phyloP scores from a whole-genome alignment of 2,329 filamentous ascomycete genomes.

The Biscogniauxia sp. region DNA sequence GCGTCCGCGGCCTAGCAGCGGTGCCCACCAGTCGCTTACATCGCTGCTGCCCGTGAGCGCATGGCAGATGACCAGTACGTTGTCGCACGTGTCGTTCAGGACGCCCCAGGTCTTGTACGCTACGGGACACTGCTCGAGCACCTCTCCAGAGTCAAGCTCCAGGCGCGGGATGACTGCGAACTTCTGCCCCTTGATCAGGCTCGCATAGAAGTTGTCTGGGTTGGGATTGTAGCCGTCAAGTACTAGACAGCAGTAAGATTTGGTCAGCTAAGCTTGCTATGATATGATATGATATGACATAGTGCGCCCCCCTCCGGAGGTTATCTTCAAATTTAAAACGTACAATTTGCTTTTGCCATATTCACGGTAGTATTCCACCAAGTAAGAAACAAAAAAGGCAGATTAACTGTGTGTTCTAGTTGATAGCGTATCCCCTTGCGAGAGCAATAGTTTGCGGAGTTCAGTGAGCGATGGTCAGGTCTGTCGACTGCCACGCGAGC shows the following conservation, averaged over 20 bases:
- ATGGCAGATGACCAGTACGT: conserved; percentile 45
- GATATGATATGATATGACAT: not conserved
- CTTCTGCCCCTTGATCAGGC: conserved; percentile 27
- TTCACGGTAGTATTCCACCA: not conserved
- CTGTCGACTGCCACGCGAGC: not conserved
- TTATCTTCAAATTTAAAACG: not conserved
- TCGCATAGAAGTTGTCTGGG: conserved; percentile 25
- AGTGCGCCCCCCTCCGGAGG: not conserved
- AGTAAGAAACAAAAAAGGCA: not conserved
- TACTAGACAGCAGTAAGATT: conserved; percentile 13
- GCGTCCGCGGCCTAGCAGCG: conserved; percentile 50
- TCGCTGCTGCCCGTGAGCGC: conserved; percentile 53
- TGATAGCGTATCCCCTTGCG: not conserved
- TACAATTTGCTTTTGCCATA: not conserved
- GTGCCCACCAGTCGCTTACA: conserved; percentile 56
- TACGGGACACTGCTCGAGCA: conserved; percentile 25
- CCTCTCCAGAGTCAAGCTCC: conserved; percentile 28
- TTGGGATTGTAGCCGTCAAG: conserved; percentile 19
- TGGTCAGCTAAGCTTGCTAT: not conserved
- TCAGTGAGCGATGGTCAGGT: not conserved
- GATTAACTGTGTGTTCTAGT: not conserved
- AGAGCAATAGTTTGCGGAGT: not conserved
- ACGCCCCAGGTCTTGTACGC: conserved; percentile 35
- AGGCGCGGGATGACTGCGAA: conserved; percentile 28
- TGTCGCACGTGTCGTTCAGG: conserved; percentile 34